Conservation (phyloP, 73 alveolate genomes). For the Uronychia setigera region DNA sequence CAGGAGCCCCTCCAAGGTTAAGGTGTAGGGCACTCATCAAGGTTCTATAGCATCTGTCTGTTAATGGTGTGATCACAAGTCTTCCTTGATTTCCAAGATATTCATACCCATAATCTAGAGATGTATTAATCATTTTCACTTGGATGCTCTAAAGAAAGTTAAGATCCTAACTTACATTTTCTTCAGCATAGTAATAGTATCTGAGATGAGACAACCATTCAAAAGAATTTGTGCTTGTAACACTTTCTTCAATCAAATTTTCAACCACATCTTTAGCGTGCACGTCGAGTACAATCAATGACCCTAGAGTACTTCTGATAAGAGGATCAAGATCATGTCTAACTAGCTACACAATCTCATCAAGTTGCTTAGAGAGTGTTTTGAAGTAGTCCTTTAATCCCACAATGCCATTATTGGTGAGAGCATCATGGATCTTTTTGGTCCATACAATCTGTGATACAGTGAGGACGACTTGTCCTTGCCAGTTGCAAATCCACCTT, state of each 20-base stretch:
- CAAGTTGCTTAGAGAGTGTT: constrained; percentile 54
- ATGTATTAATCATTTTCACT: constrained; percentile 65
- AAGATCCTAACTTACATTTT: constrained; percentile 21
- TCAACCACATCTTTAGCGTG: constrained; percentile 83
- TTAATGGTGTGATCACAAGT: constrained; percentile 91
- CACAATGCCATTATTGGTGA: constrained; percentile 64
- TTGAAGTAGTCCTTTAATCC: constrained; percentile 72
- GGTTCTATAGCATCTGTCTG: constrained; percentile 93
- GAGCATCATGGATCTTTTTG: constrained; percentile 71
- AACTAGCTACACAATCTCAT: constrained; percentile 71
- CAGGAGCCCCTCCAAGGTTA: constrained; percentile 96
- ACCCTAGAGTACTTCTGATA: constrained; percentile 70
- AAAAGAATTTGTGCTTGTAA: constrained; percentile 62
- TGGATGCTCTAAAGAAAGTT: background rate
- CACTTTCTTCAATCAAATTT: constrained; percentile 48
- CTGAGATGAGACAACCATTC: constrained; percentile 81
- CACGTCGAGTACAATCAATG: constrained; percentile 79
- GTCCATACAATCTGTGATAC: constrained; percentile 81
- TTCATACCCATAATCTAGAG: constrained; percentile 90
- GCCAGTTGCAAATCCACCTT: constrained; percentile 78
- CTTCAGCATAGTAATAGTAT: constrained; percentile 49
- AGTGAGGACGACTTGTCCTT: constrained; percentile 80
- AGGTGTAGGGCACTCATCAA: constrained; percentile 89
- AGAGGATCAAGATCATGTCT: constrained; percentile 61
- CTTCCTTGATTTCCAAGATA: constrained; percentile 88